These are phyloP conservation scores for Malus hybrid DNA, from an alignment of 331 rosid genomes.

Conservation along the genomic window DNA sequence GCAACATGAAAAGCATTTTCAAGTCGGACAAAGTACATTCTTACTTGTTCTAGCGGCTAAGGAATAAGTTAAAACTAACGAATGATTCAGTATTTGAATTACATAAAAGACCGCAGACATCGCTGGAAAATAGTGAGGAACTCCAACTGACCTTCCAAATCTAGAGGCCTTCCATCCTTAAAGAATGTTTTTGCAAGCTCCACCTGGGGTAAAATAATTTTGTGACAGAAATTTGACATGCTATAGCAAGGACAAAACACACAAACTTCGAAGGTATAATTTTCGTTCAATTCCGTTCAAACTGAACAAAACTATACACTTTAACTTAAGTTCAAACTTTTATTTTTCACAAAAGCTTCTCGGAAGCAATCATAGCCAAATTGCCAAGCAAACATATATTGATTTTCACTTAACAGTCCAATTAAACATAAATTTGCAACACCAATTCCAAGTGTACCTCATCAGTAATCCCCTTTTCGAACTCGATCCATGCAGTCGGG, in stretches of 20 bases:
- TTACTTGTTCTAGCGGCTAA: neutral
- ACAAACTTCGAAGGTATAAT: neutral
- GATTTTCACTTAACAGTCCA: neutral
- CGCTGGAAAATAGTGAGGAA: conserved; percentile 4
- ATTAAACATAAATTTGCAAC: neutral
- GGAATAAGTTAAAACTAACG: neutral
- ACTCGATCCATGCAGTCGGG: conserved; percentile 81
- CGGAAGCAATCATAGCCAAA: neutral
- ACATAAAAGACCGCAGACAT: neutral
- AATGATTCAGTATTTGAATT: neutral
- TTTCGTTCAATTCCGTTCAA: neutral
- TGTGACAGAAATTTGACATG: neutral
- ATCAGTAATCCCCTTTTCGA: conserved; percentile 81
- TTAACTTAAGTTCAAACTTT: neutral
- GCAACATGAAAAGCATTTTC: neutral
- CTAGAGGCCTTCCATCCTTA: conserved; percentile 71
- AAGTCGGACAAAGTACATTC: neutral
- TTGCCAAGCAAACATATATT: neutral
- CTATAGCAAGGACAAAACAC: neutral
- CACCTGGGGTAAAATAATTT: conserved; percentile 37
- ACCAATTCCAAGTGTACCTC: conserved; percentile 52
- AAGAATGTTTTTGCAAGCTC: conserved; percentile 73
- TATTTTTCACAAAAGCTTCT: neutral
- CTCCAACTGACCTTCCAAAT: conserved; percentile 66
- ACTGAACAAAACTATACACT: neutral